These are phyloP conservation scores for Niveomyces coronatus DNA, from an alignment of 2,329 filamentous ascomycete species.

Conservation along the genomic window DNA sequence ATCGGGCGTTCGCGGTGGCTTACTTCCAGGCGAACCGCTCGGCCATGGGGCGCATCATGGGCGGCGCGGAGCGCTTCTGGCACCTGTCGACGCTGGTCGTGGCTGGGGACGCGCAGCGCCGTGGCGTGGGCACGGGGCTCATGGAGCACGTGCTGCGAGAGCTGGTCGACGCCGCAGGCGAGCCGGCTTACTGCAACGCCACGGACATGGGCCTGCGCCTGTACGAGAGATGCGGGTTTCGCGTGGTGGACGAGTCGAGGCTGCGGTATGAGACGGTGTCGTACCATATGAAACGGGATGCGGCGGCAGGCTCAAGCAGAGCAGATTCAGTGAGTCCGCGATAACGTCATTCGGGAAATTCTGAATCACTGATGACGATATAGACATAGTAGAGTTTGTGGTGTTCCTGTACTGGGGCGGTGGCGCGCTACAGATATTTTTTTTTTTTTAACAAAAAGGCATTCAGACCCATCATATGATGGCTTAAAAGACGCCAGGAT, in stretches of 20 bases:
- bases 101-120: constrained; percentile 19
- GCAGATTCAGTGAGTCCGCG: too few species aligned
- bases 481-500: too few species aligned
- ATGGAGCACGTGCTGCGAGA: constrained; percentile 22
- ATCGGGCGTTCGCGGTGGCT: constrained; percentile 23
- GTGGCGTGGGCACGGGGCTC: constrained; percentile 23
- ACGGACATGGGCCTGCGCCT: constrained; percentile 17
- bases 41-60: constrained; percentile 17
- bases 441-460: too few species aligned
- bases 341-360: too few species aligned
- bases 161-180: constrained; percentile 19
- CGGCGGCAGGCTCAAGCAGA: too few species aligned
- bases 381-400: too few species aligned
- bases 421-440: too few species aligned
- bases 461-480: too few species aligned
- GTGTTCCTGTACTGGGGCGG: too few species aligned
- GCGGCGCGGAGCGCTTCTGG: constrained; percentile 18
- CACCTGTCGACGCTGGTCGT: constrained; percentile 25
- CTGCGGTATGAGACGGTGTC: constrained; percentile 14
- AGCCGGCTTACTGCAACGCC: constrained; percentile 19
- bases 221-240: constrained; percentile 22
- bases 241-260: constrained; percentile 13
- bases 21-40: constrained; percentile 30
- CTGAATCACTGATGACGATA: too few species aligned
- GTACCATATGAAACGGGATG: constrained; percentile 22